A percentile compares a stretch with the other conserved stretches of the same genome.
Conservation (phyloP, 768 basidiomycete species). For the Brasilioporus rufonigricans region DNA sequence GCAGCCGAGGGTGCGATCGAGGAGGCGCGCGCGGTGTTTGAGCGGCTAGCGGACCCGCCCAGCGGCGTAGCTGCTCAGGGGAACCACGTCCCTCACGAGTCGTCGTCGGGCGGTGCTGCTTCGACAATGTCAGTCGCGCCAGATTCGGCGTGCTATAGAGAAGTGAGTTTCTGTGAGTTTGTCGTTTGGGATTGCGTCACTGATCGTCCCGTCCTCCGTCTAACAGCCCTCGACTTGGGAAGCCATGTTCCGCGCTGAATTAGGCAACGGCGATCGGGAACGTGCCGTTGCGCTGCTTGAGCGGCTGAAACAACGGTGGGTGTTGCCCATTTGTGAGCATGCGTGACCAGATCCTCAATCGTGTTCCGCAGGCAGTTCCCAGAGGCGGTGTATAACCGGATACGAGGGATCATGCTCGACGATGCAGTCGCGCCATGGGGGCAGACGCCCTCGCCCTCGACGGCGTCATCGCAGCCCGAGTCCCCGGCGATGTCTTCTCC, state of each 20-base stretch:
- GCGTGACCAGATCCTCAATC: neutral
- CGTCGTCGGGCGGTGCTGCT: constrained; percentile 19
- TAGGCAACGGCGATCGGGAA: constrained; percentile 71
- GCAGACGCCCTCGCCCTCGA: constrained; percentile 13
- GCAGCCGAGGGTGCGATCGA: constrained; percentile 68
- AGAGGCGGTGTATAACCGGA: constrained; percentile 73
- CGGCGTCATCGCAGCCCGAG: constrained; percentile 4
- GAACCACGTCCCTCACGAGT: constrained; percentile 77
- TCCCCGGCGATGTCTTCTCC: neutral
- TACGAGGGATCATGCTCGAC: constrained; percentile 78
- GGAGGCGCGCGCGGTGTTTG: constrained; percentile 75
- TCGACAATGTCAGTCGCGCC: constrained; percentile 34
- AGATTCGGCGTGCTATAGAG: constrained; percentile 39
- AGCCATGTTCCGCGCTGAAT: constrained; percentile 90
- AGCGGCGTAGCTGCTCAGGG: constrained; percentile 83
- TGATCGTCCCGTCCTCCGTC: neutral
- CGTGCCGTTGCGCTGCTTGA: constrained; percentile 67
- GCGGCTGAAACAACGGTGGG: constrained; percentile 68
- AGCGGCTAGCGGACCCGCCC: constrained; percentile 74
- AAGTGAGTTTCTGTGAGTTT: constrained; percentile 15
- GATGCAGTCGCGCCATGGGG: constrained; percentile 53
- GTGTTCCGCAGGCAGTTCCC: constrained; percentile 54
- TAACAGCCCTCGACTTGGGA: constrained; percentile 88
- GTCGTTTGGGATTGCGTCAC: neutral
- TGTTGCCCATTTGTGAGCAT: neutral